Base-by-base conservation (phyloP, 768 basidiomycete genomes). In the Termitomyces sp. region DNA sequence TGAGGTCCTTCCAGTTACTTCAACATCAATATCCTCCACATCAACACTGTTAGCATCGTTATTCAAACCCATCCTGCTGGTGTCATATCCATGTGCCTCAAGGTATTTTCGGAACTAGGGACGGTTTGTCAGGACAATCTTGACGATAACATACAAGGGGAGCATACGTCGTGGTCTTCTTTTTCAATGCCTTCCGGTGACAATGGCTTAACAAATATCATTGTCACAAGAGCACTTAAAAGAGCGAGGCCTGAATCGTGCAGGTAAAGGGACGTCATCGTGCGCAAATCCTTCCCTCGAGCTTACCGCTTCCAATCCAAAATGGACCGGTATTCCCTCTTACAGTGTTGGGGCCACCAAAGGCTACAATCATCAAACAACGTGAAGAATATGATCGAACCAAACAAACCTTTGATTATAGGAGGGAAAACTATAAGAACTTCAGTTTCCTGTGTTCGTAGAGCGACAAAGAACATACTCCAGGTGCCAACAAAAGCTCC, bases 401-500 rank as follows among this genome's bases (percentile, higher is more conserved):
- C 14, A 49, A 36, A 65, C 77, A 34, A 62, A 85, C 86, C 84
- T 15, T 79, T 66, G 53, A 91, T 84, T 67, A 92, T 86, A 0
- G 81, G 78, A 55, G 86, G 85, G 76, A 86, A 92, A 0, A 79
- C 88, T 89, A 17, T 10, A 14, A 17, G 29, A 12, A 47, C 2
- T 4, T 53, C 29, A 63, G 51, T 42, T 32, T 11, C 17, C 15
- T 61, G 4, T 64, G 43, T 31, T 42, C 11, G 5, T 34, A 11
- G 20, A 42, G 55, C n/a, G 17, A 50, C 29, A 38, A 29, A 32
- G 9, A 20, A 70, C 86, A 17, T 72, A 88, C 88, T 81, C 86
- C 87, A 92, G 42, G 87, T 91, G 25, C 91, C 92, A 43, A 86
- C 80, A 71, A 92, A 91, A 6, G 92, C 92, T 29, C 92, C 92